A percentile compares a stretch with the other conserved stretches of the same genome.
phyloP scores from a whole-genome alignment of 768 basidiomycete genomes.

The Myochromella boudieri region DNA sequence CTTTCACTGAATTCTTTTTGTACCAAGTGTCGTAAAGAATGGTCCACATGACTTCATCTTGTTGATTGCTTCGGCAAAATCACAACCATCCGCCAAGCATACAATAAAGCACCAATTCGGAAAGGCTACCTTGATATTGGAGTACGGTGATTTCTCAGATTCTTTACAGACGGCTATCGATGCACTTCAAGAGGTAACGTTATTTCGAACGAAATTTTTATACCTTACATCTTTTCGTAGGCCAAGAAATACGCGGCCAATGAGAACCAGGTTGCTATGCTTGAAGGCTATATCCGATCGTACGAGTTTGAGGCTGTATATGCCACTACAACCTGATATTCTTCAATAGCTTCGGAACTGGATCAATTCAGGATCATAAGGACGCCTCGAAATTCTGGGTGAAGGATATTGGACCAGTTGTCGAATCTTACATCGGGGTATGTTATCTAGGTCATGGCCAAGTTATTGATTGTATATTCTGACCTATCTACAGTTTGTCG shows the following conservation, averaged over 20 bases:
- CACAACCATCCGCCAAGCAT: constrained; percentile 38
- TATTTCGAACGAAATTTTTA: background rate
- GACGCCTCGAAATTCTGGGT: constrained; percentile 81
- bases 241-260: constrained; percentile 76
- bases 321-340: background rate
- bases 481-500: constrained; percentile 54
- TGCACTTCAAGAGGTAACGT: constrained; percentile 56
- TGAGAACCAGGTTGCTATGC: constrained; percentile 69
- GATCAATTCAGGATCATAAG: constrained; percentile 79
- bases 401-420: constrained; percentile 82
- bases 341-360: constrained; percentile 63
- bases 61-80: constrained; percentile 68
- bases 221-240: constrained; percentile 30
- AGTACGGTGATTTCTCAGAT: constrained; percentile 75
- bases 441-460: constrained; percentile 5
- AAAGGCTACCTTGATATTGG: constrained; percentile 56
- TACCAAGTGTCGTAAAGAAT: constrained; percentile 69
- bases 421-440: constrained; percentile 83
- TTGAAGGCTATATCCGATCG: constrained; percentile 80
- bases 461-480: background rate
- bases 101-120: constrained; percentile 41
- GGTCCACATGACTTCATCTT: constrained; percentile 62
- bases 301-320: constrained; percentile 27
- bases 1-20: constrained; percentile 1
- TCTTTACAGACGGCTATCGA: constrained; percentile 52